These are phyloP conservation scores for Lepidopterella palustris DNA, from an alignment of 495 filamentous ascomycete species.

Conservation along the genomic window DNA sequence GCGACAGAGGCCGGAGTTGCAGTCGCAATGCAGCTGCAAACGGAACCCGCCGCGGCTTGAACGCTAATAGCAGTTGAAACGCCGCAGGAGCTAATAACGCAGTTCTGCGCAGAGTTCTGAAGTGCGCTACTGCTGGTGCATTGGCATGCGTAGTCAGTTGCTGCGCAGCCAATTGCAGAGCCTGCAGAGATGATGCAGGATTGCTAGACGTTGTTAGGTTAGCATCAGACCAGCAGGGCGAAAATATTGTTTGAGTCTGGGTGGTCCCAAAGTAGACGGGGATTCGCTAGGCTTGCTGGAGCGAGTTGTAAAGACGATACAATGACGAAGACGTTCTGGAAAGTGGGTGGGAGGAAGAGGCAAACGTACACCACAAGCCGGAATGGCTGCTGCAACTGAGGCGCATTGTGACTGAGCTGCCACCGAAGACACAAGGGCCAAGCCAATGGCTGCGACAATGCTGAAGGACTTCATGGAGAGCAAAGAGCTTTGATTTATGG, in stretches of 20 bases:
- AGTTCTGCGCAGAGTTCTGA: background rate
- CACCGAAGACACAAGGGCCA: background rate
- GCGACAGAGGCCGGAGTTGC: background rate
- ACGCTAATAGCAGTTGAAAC: background rate
- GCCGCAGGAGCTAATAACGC: background rate
- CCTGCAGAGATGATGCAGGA: conserved; percentile 46
- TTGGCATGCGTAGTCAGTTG: conserved; percentile 6
- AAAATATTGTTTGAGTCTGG: background rate
- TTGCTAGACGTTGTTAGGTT: background rate
- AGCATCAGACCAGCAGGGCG: background rate
- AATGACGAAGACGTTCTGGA: background rate
- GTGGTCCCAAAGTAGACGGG: background rate
- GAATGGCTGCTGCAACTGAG: background rate
- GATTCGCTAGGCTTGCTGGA: background rate
- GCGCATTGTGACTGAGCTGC: background rate
- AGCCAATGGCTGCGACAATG: background rate
- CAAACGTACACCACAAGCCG: conserved; percentile 3
- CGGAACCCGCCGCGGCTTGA: background rate
- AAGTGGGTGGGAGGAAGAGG: background rate
- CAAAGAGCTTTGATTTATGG: background rate
- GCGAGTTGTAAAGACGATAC: background rate
- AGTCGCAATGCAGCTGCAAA: background rate
- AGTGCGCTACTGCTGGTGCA: background rate
- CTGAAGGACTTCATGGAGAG: conserved; percentile 4
- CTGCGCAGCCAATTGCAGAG: conserved; percentile 47